A percentile compares a stretch with the other conserved stretches of the same genome.
These are phyloP conservation scores for Amorphotheca resinae DNA, from an alignment of 495 filamentous ascomycete genomes.

Conservation along the genomic window DNA sequence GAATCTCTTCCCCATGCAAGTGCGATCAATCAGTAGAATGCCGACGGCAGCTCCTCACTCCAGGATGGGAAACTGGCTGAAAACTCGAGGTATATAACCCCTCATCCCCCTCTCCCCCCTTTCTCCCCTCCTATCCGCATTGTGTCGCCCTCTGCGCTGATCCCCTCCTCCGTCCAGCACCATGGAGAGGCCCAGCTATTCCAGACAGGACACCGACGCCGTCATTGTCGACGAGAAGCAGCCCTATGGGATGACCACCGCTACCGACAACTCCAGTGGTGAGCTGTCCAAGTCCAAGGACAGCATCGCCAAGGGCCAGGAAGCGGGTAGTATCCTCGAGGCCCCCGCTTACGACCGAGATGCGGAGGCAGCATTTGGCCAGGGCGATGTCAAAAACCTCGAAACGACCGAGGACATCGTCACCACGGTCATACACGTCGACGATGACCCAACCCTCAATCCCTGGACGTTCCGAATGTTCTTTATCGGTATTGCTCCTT, in stretches of 20 bases:
- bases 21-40: too few relatives aligned
- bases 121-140: too few relatives aligned
- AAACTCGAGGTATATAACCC: too few relatives aligned
- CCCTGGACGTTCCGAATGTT: slow-evolving; percentile 8
- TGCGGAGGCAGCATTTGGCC: not conserved
- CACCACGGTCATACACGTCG: not conserved
- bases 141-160: too few relatives aligned
- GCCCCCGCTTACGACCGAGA: not conserved
- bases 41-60: too few relatives aligned
- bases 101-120: too few relatives aligned
- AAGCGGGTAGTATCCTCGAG: not conserved
- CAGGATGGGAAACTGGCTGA: too few relatives aligned
- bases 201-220: not conserved
- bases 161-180: not conserved
- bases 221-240: not conserved
- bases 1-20: too few relatives aligned
- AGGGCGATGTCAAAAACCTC: not conserved
- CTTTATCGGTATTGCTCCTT: slow-evolving; percentile 4
- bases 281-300: not conserved
- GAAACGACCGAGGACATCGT: slow-evolving; percentile 1
- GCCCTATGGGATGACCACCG: not conserved
- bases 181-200: not conserved
- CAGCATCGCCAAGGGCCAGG: not conserved
- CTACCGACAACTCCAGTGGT: not conserved
- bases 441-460: slow-evolving; percentile 4